Conservation (phyloP, 2,329 filamentous ascomycete genomes). For the Hansfordia pulvinata region DNA sequence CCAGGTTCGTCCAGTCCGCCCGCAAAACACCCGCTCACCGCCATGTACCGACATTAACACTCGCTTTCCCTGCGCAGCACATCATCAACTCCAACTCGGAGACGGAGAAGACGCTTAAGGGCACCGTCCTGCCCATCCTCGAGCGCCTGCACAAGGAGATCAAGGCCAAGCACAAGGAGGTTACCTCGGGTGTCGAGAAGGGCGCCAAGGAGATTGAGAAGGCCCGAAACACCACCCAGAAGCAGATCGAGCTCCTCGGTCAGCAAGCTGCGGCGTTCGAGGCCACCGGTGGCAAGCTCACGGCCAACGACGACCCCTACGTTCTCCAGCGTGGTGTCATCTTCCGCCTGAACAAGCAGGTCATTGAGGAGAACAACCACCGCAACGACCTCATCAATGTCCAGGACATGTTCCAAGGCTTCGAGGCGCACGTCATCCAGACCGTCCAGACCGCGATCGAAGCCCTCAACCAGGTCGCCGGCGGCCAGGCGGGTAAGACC, state of each 20-base stretch:
- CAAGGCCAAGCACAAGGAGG: conserved; percentile 90
- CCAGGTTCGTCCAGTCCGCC: conserved; percentile 31
- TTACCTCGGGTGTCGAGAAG: conserved; percentile 68
- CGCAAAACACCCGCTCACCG: neutral
- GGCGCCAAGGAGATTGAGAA: conserved; percentile 86
- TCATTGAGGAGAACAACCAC: conserved; percentile 92
- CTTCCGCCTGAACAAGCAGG: conserved; percentile 78
- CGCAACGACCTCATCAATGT: conserved; percentile 80
- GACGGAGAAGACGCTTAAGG: conserved; percentile 82
- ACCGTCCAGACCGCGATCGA: conserved; percentile 73
- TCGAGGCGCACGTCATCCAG: conserved; percentile 75
- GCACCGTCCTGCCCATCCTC: conserved; percentile 73
- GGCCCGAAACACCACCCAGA: conserved; percentile 73
- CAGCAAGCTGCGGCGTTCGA: conserved; percentile 74
- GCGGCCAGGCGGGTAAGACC: conserved; percentile 69
- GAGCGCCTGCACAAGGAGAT: conserved; percentile 90
- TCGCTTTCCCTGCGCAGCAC: conserved; percentile 33
- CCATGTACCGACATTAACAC: conserved; percentile 3
- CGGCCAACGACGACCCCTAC: conserved; percentile 73
- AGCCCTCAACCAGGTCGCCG: conserved; percentile 70
- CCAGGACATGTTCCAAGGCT: conserved; percentile 79
- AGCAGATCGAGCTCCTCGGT: conserved; percentile 88
- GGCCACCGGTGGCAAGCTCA: conserved; percentile 57
- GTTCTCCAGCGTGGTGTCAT: conserved; percentile 69
- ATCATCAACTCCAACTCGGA: conserved; percentile 82